Conservation (phyloP, 345 rosid genomes). For the Draba incana region DNA sequence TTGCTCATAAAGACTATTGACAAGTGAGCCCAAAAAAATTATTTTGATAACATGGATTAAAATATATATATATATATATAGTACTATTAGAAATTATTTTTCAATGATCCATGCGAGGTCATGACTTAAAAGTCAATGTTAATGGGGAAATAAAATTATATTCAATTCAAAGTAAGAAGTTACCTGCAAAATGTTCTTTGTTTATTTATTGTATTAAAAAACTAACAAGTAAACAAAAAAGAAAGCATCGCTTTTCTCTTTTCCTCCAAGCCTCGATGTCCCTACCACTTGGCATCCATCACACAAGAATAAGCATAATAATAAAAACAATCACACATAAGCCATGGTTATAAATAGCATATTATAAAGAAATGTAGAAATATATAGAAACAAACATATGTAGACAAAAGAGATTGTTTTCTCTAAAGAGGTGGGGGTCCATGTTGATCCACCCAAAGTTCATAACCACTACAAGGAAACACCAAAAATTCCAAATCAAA, state of each 20-base stretch:
- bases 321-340: conserved; percentile 31
- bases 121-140: conserved; percentile 31
- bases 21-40: not conserved
- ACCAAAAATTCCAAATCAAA: conserved; percentile 36
- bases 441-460: conserved; percentile 39
- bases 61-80: not conserved
- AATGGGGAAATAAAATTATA: conserved; percentile 1
- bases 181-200: conserved; percentile 4
- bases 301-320: conserved; percentile 24
- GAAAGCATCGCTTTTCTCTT: conserved; percentile 4
- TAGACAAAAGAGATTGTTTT: conserved; percentile 42
- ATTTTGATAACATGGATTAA: not conserved
- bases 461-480: conserved; percentile 35
- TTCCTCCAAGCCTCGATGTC: conserved; percentile 26
- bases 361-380: conserved; percentile 21
- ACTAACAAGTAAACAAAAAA: conserved; percentile 13
- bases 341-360: conserved; percentile 20
- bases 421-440: conserved; percentile 37
- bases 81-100: conserved; percentile 7
- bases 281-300: conserved; percentile 46
- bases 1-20: conserved; percentile 33
- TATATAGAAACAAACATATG: conserved; percentile 40
- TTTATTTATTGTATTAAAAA: not conserved
- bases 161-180: conserved; percentile 18
- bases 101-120: conserved; percentile 3